phyloP scores from a whole-genome alignment of 345 rosid species.

The Salix dunnii region DNA sequence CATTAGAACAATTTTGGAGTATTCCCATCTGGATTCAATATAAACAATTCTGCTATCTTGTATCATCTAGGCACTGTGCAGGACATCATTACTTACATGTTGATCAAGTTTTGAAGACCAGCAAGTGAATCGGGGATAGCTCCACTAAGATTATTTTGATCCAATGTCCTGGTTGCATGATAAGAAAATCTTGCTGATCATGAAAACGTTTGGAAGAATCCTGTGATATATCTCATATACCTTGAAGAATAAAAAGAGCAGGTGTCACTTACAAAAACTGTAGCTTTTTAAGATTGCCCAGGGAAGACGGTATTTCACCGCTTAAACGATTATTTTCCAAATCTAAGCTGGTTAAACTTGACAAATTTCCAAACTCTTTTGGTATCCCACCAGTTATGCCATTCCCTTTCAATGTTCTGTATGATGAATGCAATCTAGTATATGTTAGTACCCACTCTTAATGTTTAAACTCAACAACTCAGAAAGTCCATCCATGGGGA shows the following conservation, averaged over 20 bases:
- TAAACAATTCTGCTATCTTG: not conserved
- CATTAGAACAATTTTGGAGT: constrained; percentile 2
- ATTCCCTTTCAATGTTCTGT: constrained; percentile 88
- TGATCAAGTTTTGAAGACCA: constrained; percentile 57
- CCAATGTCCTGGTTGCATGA: constrained; percentile 58
- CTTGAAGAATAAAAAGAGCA: not conserved
- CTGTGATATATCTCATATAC: constrained; percentile 5
- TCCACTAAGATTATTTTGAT: constrained; percentile 82
- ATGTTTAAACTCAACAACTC: not conserved
- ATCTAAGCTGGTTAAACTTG: constrained; percentile 80
- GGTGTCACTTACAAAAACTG: constrained; percentile 78
- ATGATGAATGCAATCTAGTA: constrained; percentile 17
- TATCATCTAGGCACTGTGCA: not conserved
- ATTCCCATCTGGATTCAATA: constrained; percentile 1
- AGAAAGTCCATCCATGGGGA: not conserved
- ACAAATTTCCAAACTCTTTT: constrained; percentile 73
- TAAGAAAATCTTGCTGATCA: constrained; percentile 5
- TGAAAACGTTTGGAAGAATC: not conserved
- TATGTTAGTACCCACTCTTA: not conserved
- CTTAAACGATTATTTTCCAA: constrained; percentile 73
- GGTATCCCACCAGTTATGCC: constrained; percentile 86
- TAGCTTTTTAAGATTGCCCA: constrained; percentile 81
- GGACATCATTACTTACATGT: constrained; percentile 53
- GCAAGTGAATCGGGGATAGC: constrained; percentile 68
- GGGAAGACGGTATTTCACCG: constrained; percentile 76